A percentile compares a stretch with the other conserved stretches of the same genome.
Evolutionary conservation across 768 basidiomycete genomes (phyloP).

Genomic region (Atractiella rhizophila): DNA sequence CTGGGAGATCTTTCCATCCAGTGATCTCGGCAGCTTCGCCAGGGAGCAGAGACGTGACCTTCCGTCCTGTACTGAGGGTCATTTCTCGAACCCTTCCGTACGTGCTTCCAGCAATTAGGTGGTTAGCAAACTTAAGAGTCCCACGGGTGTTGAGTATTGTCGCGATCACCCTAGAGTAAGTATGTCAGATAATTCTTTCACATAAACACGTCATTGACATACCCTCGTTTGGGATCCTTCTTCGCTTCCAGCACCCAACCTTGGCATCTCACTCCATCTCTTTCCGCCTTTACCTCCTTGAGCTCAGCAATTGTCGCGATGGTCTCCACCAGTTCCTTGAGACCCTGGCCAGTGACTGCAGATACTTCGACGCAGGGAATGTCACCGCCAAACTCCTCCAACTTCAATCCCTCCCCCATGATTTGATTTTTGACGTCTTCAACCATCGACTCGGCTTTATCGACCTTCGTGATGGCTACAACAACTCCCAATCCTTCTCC

Average conservation of each 20-base stretch:
- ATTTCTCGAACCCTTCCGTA: slow-evolving; percentile 62
- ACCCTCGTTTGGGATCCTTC: slow-evolving; percentile 79
- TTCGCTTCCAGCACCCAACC: slow-evolving; percentile 76
- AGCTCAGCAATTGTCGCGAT: slow-evolving; percentile 71
- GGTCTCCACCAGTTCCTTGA: slow-evolving; percentile 71
- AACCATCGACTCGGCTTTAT: slow-evolving; percentile 34
- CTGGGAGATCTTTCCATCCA: slow-evolving; percentile 81
- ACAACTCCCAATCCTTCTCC: slow-evolving; percentile 47
- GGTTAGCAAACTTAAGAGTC: slow-evolving; percentile 39
- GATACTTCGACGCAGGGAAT: slow-evolving; percentile 73
- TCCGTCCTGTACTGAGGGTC: slow-evolving; percentile 41
- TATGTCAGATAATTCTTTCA: too few relatives aligned
- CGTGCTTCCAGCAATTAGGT: slow-evolving; percentile 53
- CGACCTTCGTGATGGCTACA: slow-evolving; percentile 92
- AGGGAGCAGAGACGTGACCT: slow-evolving; percentile 42
- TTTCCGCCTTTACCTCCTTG: slow-evolving; percentile 66
- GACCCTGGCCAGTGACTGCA: slow-evolving; percentile 60
- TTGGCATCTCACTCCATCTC: slow-evolving; percentile 36
- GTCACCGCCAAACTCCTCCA: slow-evolving; percentile 77
- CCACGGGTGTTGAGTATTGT: slow-evolving; percentile 72
- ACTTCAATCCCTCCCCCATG: slow-evolving; percentile 50
- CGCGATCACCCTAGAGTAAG: slow-evolving; percentile 36
- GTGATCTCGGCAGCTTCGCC: slow-evolving; percentile 75
- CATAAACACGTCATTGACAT: too few relatives aligned
- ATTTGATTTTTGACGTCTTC: slow-evolving; percentile 41